Evolutionary conservation across 306 rosid genomes (phyloP).

Genomic region (Castanea crenata): DNA sequence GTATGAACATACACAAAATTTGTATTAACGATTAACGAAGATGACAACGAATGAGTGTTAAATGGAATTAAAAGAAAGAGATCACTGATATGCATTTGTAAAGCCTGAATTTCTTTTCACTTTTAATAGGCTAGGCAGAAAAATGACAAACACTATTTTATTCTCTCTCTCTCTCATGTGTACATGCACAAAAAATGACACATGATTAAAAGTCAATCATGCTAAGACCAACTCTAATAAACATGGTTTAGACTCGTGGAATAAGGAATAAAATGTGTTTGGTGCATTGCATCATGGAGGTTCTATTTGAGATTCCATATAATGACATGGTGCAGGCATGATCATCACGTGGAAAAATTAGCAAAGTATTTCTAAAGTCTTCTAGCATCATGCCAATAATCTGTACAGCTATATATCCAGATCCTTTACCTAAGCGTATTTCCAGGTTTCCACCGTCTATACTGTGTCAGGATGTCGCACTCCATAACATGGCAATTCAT

Average conservation of each 20-base stretch:
- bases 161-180: no score
- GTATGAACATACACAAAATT: constrained; percentile 6
- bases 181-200: no score
- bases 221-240: neutral
- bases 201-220: no score
- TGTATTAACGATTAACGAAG: neutral
- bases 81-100: neutral
- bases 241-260: neutral
- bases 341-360: neutral
- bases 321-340: neutral
- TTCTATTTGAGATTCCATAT: neutral
- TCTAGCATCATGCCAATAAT: neutral
- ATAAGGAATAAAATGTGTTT: neutral
- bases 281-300: no score
- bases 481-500: constrained; percentile 74
- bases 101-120: neutral
- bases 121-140: neutral
- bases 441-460: constrained; percentile 89
- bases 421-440: constrained; percentile 56
- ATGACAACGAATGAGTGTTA: neutral
- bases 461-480: constrained; percentile 79
- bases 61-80: neutral
- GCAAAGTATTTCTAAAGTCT: neutral
- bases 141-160: neutral
- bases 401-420: neutral